Evolutionary conservation across 495 filamentous ascomycete genomes (phyloP).

Genomic region (Penicillium cinerascens): DNA sequence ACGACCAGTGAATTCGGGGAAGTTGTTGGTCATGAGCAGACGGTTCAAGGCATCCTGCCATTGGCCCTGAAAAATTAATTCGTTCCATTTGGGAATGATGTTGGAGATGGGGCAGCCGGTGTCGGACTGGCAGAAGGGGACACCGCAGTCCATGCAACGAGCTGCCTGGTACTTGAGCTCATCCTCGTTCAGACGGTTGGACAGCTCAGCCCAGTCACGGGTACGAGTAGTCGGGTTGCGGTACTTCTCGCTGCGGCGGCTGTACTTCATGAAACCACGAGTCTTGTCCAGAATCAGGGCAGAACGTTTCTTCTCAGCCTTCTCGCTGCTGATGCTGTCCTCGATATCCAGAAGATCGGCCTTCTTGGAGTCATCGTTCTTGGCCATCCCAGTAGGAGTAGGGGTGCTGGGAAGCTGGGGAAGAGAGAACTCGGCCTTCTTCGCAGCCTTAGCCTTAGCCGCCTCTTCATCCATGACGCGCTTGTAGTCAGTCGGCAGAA

Average conservation of each 20-base stretch:
- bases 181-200: constrained; percentile 84
- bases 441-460: constrained; percentile 77
- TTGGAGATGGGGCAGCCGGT: constrained; percentile 98
- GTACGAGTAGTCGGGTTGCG: constrained; percentile 80
- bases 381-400: constrained; percentile 51
- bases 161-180: constrained; percentile 98
- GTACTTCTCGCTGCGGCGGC: constrained; percentile 92
- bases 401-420: constrained; percentile 68
- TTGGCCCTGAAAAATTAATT: constrained; percentile 86
- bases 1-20: constrained; percentile 98
- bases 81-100: constrained; percentile 99
- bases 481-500: constrained; percentile 97
- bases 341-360: constrained; percentile 90
- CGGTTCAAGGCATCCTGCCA: constrained; percentile 96
- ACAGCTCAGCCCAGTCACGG: constrained; percentile 94
- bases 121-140: constrained; percentile 98
- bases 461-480: constrained; percentile 84
- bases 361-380: constrained; percentile 63
- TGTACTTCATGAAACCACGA: constrained; percentile 98
- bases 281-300: constrained; percentile 97
- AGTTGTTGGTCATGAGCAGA: constrained; percentile 98
- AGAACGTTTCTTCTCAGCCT: constrained; percentile 89
- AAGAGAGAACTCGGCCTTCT: constrained; percentile 77
- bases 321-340: constrained; percentile 81
- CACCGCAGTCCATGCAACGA: constrained; percentile 99